Percentiles rank a stretch among this genome's conserved stretches.
These are phyloP conservation scores for Aeschynomene evenia DNA, from an alignment of 306 rosid genomes.

Conservation along the genomic window DNA sequence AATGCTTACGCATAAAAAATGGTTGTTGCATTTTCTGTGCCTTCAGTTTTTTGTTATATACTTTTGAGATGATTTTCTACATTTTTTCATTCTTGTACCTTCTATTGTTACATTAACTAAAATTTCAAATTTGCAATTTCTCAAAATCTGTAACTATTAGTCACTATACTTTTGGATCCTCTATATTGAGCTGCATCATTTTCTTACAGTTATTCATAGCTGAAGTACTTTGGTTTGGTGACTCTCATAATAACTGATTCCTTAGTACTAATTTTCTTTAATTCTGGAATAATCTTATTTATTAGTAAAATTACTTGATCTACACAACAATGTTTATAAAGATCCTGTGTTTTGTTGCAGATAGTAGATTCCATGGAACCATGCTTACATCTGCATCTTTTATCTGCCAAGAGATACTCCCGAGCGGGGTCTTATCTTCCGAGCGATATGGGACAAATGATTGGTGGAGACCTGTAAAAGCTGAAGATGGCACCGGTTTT, in stretches of 20 bases:
- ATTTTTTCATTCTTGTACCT: not conserved
- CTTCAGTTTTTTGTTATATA: not conserved
- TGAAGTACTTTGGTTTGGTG: not conserved
- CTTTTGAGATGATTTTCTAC: not conserved
- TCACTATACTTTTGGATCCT: not conserved
- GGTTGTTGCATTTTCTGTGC: not conserved
- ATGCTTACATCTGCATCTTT: constrained; percentile 53
- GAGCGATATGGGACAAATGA: constrained; percentile 49
- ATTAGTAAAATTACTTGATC: not conserved
- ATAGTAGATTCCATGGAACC: constrained; percentile 50
- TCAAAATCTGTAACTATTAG: not conserved
- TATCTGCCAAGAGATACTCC: constrained; percentile 75
- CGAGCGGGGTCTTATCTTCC: constrained; percentile 43
- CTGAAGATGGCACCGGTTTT: constrained; percentile 43
- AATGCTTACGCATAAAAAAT: not conserved
- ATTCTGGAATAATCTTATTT: not conserved
- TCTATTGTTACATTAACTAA: not conserved
- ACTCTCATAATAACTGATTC: not conserved
- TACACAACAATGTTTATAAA: not conserved
- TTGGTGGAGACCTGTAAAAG: constrained; percentile 49
- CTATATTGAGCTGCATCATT: not conserved
- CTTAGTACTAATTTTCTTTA: not conserved
- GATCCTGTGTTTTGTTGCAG: constrained; percentile 40
- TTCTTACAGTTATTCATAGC: not conserved
- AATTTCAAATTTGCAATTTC: not conserved